Base-by-base conservation (phyloP, 176 grass and related monocot genomes). In the Pontederia crassipes region DNA sequence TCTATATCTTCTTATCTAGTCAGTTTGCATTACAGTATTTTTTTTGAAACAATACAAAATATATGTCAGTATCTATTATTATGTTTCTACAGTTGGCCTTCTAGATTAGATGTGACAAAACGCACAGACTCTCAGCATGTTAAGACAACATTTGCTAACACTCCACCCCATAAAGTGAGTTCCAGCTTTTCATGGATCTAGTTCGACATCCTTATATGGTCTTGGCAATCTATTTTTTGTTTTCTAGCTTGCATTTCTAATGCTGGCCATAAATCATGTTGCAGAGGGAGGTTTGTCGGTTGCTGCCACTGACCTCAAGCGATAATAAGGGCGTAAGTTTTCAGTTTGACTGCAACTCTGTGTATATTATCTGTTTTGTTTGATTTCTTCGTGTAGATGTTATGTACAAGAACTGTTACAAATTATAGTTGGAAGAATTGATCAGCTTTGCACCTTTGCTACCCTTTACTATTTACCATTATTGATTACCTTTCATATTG, bases 91-190 rank as follows among this genome's bases (percentile, higher is more conserved):
- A 96, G 91, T 66, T 96, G 91, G 91, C 91, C 91, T 75, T 58
- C 68, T 62, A 87, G 69, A 62, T 85, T 96, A 84, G 83, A 96
- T 71, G 86, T 96, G 52, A 85, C 87, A 75, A 96, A 96, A 62
- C 83, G 91, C 51, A 85, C 86, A 32, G 83, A 80, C 73, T 82
- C 85, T 57, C 76, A 78, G 55, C 83, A 96, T 67, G 91, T 90
- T 29, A 90, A 81, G 80, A 85, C 86, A 74, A 90, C 79, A 40
- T 90, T 90, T 78, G 78, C 73, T 75, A 96, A 78, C 69, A 77
- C 75, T 61, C 76, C 73, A 53, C 68, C 83, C 48, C 84, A 64
- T 75, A 96, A 85, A 74, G 91, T 96, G 81, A 96, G 81, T 63
- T 72, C 28, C 49, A 59, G 4, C 80, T 47, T 71, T 26, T 10